phyloP scores from a whole-genome alignment of 495 filamentous ascomycete genomes.

The Evansstolkia leycettana region DNA sequence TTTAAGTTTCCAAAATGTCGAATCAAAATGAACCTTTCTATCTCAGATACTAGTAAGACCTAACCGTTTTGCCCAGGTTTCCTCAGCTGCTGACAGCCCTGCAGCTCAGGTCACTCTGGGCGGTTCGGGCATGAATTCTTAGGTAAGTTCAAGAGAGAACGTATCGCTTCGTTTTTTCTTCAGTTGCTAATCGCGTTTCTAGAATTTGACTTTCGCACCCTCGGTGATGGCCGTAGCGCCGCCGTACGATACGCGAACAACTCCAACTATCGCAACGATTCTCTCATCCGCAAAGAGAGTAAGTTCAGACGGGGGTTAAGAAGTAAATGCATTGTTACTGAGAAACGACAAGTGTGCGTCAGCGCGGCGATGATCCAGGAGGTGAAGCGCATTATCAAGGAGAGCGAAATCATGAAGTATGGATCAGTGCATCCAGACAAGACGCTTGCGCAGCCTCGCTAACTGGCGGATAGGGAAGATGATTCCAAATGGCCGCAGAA shows the following conservation, averaged over 20 bases:
- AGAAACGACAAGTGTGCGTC: slow-evolving; percentile 72
- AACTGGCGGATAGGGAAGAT: slow-evolving; percentile 60
- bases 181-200: slow-evolving; percentile 19
- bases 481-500: slow-evolving; percentile 99
- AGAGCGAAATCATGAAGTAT: slow-evolving; percentile 97
- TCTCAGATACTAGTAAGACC: slow-evolving; percentile 83
- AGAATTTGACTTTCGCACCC: slow-evolving; percentile 96
- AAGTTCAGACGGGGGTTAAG: slow-evolving; percentile 26
- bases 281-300: slow-evolving; percentile 99
- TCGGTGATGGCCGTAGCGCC: slow-evolving; percentile 90
- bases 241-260: slow-evolving; percentile 98
- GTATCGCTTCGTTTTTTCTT: background rate
- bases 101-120: slow-evolving; percentile 91
- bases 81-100: slow-evolving; percentile 35
- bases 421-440: slow-evolving; percentile 4
- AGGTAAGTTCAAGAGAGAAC: slow-evolving; percentile 39
- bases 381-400: slow-evolving; percentile 92
- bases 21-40: slow-evolving; percentile 74
- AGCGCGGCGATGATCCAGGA: slow-evolving; percentile 85
- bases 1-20: slow-evolving; percentile 27
- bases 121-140: slow-evolving; percentile 98
- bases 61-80: slow-evolving; percentile 23
- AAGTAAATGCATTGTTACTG: slow-evolving; percentile 8
- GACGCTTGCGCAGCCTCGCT: slow-evolving; percentile 7
- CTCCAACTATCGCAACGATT: slow-evolving; percentile 98